These are phyloP conservation scores for Suillus variegatus DNA, from an alignment of 768 basidiomycete species.

Conservation along the genomic window DNA sequence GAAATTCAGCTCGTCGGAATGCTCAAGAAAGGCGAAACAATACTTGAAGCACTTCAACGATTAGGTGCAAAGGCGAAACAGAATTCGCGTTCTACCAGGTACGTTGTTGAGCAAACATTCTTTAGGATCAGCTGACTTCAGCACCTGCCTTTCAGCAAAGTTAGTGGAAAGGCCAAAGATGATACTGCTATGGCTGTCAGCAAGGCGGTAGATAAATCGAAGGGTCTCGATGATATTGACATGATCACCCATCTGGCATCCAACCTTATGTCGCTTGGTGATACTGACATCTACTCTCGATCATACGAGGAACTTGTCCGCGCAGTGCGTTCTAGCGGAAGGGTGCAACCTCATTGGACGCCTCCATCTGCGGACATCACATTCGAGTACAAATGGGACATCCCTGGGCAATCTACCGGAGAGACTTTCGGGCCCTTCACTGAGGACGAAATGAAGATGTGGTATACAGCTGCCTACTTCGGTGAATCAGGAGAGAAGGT, in stretches of 20 bases:
- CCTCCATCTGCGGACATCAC: constrained; percentile 75
- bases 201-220: constrained; percentile 32
- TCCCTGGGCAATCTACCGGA: constrained; percentile 48
- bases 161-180: constrained; percentile 33
- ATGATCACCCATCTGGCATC: constrained; percentile 84
- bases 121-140: background rate
- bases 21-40: constrained; percentile 88
- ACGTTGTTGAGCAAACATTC: constrained; percentile 7
- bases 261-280: constrained; percentile 84
- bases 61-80: constrained; percentile 71
- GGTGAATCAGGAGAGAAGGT: constrained; percentile 78
- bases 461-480: constrained; percentile 83
- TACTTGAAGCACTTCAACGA: constrained; percentile 86
- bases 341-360: constrained; percentile 66
- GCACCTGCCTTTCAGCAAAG: constrained; percentile 18
- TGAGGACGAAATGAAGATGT: constrained; percentile 77
- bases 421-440: constrained; percentile 78
- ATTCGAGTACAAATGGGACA: constrained; percentile 84
- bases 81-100: constrained; percentile 28
- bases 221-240: constrained; percentile 62
- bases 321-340: constrained; percentile 68
- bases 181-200: constrained; percentile 52
- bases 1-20: constrained; percentile 69
- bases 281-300: constrained; percentile 82
- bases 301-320: constrained; percentile 86